Conservation (phyloP, 1,284 basidiomycete genomes). For the Macrocystidia cucumis region DNA sequence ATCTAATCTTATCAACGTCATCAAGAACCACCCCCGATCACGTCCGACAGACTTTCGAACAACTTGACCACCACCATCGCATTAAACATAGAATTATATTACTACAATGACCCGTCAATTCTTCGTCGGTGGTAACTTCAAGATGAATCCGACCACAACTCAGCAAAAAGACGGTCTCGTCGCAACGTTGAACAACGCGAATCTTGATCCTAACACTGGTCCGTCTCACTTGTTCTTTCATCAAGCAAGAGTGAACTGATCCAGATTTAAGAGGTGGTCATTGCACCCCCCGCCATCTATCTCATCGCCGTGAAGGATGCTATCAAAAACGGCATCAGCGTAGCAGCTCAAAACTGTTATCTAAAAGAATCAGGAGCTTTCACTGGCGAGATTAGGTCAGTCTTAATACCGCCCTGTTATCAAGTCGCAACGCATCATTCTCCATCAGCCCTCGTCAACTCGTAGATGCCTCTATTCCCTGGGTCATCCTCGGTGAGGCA, state of each 20-base stretch:
- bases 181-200: conserved; percentile 65
- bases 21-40: too few species aligned
- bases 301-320: conserved; percentile 59
- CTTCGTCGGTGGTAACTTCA: conserved; percentile 94
- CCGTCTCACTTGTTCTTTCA: conserved; percentile 17
- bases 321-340: conserved; percentile 58
- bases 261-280: conserved; percentile 69
- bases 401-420: conserved; percentile 5
- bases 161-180: conserved; percentile 62
- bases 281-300: conserved; percentile 88
- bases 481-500: conserved; percentile 79
- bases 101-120: conserved; percentile 74
- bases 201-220: conserved; percentile 73
- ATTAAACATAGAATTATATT: too few species aligned
- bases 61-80: too few species aligned
- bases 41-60: too few species aligned
- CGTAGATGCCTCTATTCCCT: conserved; percentile 80
- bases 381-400: conserved; percentile 89
- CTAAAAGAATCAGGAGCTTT: conserved; percentile 83
- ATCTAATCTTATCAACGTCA: too few species aligned
- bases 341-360: conserved; percentile 93
- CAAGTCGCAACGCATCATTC: conserved; percentile 1
- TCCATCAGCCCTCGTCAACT: conserved; percentile 67
- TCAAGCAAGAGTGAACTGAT: conserved; percentile 6
- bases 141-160: conserved; percentile 80